Evolutionary conservation across 2,329 filamentous ascomycete genomes (phyloP), one percentile per base, ranked within the genome.

Genomic region (Ceratocystis destructans): DNA sequence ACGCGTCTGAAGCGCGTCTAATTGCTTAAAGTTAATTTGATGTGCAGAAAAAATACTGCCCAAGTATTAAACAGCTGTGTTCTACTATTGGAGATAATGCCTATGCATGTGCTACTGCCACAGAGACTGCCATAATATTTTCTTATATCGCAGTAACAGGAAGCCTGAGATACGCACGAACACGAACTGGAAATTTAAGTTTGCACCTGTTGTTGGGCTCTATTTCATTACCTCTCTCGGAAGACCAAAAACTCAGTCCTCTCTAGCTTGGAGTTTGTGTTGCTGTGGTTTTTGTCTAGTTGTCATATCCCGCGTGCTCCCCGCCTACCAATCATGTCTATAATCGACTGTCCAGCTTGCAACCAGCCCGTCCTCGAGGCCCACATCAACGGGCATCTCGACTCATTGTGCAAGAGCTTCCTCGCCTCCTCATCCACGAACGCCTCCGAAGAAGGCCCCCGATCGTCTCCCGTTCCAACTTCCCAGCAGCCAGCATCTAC

Each of bases 341-440:
- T 75, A 72, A 88, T 95, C 71, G 82, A 84, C 71, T 96, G 91
- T 73, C 91, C 91, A 17, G 89, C 92, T 70, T 96, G 91, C 78
- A 80, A 83, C 72, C 87, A 88, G 71, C 79, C 81, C 66, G 89
- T 94, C 71, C 87, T 83, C 70, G 77, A 87, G 70, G 78, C 79
- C 72, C 83, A 87, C 70, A 97, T 97, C 79, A 97, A 97, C 77
- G 81, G 82, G 70, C 93, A 97, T 75, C 85, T 97, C 73, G 94
- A 97, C 77, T 93, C 90, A 37, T 83, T 83, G 70, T 97, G 93
- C 77, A 76, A 82, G 68, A 80, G 79, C 45, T 87, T 87, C 73
- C 74, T 94, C 69, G 77, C 87, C 68, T 73, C 78, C 12, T 41
- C 70, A 71, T 73, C 62, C 50, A 64, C 62, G 66, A 37, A 20